These are phyloP conservation scores for Grosmannia clavigera DNA, from an alignment of 2,329 filamentous ascomycete genomes.

Conservation along the genomic window DNA sequence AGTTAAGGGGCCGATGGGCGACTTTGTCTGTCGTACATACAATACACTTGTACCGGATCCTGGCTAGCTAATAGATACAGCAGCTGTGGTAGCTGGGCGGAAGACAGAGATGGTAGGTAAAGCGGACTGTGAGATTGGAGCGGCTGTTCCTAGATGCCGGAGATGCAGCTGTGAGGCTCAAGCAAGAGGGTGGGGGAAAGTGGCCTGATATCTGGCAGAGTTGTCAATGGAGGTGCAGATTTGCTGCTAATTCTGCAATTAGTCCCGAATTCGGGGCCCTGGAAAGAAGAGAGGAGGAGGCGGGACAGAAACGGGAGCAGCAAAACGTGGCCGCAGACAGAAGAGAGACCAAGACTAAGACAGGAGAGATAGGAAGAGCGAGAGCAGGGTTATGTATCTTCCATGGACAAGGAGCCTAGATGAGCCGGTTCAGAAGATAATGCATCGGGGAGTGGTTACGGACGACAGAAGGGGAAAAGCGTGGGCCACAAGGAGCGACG, in stretches of 20 bases:
- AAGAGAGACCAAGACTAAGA: background rate
- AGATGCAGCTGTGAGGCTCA: background rate
- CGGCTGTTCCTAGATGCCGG: background rate
- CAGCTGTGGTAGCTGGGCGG: background rate
- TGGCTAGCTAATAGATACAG: constrained; percentile 4
- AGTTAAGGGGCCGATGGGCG: background rate
- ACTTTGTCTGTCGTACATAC: constrained; percentile 6
- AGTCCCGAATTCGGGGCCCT: background rate
- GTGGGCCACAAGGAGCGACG: background rate
- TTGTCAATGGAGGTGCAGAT: background rate
- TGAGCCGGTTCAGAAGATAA: background rate
- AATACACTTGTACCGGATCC: constrained; percentile 5
- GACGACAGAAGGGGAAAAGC: background rate
- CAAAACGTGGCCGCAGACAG: background rate
- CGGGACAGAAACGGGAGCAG: background rate
- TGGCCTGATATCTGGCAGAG: background rate
- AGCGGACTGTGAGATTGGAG: background rate
- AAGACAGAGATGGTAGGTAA: too few relatives aligned
- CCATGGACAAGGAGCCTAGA: background rate
- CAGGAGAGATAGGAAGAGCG: background rate
- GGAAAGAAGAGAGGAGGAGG: background rate
- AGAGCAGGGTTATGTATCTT: background rate
- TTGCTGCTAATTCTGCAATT: background rate
- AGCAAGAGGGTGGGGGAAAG: background rate
- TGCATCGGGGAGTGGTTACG: background rate